Percentiles rank a stretch among this genome's conserved stretches.
These are phyloP conservation scores for Brassica rapa DNA, from an alignment of 345 rosid species.

Conservation along the genomic window DNA sequence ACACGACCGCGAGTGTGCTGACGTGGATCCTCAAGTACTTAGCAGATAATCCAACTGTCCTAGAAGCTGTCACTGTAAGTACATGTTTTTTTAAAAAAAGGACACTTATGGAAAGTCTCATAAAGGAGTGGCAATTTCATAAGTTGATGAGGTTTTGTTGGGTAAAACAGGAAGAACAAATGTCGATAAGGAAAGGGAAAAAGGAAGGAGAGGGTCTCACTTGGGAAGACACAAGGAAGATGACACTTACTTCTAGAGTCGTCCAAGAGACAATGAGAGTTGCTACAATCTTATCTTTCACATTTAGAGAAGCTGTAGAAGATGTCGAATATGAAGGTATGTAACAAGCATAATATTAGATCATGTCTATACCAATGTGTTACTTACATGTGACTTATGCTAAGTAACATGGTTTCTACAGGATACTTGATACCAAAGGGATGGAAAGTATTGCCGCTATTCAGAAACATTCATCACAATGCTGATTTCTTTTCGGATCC, in stretches of 20 bases:
- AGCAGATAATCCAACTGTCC: conserved; percentile 64
- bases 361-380: neutral
- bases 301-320: conserved; percentile 61
- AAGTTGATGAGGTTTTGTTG: conserved; percentile 2
- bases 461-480: conserved; percentile 84
- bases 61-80: conserved; percentile 80
- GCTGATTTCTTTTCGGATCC: conserved; percentile 72
- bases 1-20: conserved; percentile 81
- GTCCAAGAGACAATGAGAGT: conserved; percentile 82
- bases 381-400: neutral
- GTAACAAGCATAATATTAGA: neutral
- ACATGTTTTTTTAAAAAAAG: neutral
- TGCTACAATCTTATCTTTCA: conserved; percentile 83
- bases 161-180: conserved; percentile 72
- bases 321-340: conserved; percentile 88
- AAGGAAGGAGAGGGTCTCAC: conserved; percentile 52
- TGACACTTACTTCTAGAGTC: conserved; percentile 72
- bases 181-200: conserved; percentile 50
- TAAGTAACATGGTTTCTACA: conserved; percentile 26
- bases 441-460: conserved; percentile 90
- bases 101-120: neutral
- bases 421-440: conserved; percentile 91
- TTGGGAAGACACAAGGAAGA: conserved; percentile 81
- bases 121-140: conserved; percentile 26
- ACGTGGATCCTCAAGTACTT: conserved; percentile 93